phyloP scores from a whole-genome alignment of 2,329 filamentous ascomycete species.

The Fusarium tuaranense region DNA sequence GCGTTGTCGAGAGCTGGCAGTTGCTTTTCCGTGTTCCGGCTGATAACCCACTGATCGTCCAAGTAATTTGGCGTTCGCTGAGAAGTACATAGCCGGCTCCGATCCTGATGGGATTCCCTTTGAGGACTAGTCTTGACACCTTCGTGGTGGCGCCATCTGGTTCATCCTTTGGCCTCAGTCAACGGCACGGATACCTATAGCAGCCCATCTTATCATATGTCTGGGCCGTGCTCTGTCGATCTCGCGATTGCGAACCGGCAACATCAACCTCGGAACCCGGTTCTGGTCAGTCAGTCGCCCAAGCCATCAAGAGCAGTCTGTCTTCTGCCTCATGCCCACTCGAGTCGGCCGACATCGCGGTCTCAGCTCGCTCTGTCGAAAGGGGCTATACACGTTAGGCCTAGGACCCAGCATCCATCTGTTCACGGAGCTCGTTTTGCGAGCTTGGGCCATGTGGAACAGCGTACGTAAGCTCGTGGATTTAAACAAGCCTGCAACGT shows the following conservation, averaged over 20 bases:
- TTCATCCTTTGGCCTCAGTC: slow-evolving; percentile 20
- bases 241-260: slow-evolving; percentile 4
- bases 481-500: slow-evolving; percentile 14
- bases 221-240: slow-evolving; percentile 15
- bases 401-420: slow-evolving; percentile 1
- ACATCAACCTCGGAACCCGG: background rate
- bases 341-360: background rate
- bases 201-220: slow-evolving; percentile 10
- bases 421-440: slow-evolving; percentile 23
- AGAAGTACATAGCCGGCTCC: background rate
- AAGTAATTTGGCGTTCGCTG: slow-evolving; percentile 4
- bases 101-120: slow-evolving; percentile 11
- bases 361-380: background rate
- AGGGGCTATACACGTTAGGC: slow-evolving; percentile 12
- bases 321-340: background rate
- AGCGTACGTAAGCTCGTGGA: slow-evolving; percentile 41
- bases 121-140: slow-evolving; percentile 13
- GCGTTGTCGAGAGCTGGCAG: background rate
- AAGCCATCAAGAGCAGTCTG: background rate
- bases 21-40: background rate
- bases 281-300: background rate
- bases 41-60: slow-evolving; percentile 1
- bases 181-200: slow-evolving; percentile 25
- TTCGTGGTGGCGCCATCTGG: slow-evolving; percentile 37
- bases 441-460: slow-evolving; percentile 39